Percentiles rank a stretch among this genome's conserved stretches.
These are phyloP conservation scores for Botryotinia globosa DNA, from an alignment of 2,329 filamentous ascomycete species.

Conservation along the genomic window DNA sequence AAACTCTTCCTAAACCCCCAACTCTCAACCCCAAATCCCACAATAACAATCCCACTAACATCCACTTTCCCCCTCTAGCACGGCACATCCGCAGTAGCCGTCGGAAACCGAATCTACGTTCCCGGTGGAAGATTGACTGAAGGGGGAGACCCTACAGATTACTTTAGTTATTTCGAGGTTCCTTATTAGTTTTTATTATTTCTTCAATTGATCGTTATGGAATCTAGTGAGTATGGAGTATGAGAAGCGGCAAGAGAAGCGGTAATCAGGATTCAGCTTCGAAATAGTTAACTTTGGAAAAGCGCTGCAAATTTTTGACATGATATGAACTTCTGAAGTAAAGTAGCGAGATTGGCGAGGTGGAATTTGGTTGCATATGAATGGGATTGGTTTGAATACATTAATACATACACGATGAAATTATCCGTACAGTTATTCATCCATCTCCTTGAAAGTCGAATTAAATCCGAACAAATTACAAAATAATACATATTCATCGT, in stretches of 20 bases:
- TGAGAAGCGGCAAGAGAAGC: neutral
- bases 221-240: neutral
- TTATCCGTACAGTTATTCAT: neutral
- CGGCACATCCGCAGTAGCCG: constrained; percentile 37
- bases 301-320: no score
- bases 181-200: no score
- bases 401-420: neutral
- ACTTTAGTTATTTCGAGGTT: constrained; percentile 18
- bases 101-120: constrained; percentile 37
- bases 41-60: neutral
- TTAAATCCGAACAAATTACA: neutral
- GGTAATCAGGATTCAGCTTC: neutral
- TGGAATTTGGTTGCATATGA: neutral
- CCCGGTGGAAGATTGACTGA: constrained; percentile 39
- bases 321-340: neutral
- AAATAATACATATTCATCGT: neutral
- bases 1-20: no score
- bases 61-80: constrained; percentile 24
- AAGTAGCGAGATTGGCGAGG: neutral
- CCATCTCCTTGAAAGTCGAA: neutral
- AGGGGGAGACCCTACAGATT: neutral
- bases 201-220: no score
- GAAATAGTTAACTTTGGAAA: neutral
- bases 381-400: neutral
- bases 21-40: accelerated